These are phyloP conservation scores for Ceratocystis cubensis DNA, from an alignment of 2,329 filamentous ascomycete species.

Conservation along the genomic window DNA sequence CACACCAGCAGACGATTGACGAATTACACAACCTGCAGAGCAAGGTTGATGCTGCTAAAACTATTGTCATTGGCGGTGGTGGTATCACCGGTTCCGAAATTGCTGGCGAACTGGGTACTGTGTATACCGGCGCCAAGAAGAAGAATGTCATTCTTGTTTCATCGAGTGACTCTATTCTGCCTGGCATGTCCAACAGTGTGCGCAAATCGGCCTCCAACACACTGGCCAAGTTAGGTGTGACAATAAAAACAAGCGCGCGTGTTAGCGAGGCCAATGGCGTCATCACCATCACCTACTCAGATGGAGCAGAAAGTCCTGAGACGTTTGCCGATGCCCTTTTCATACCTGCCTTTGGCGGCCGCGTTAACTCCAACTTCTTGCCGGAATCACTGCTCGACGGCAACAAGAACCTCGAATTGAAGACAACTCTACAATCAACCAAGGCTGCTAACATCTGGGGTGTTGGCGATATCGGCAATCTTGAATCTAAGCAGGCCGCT, in stretches of 20 bases:
- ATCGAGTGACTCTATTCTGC: conserved; percentile 21
- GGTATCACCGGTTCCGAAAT: conserved; percentile 32
- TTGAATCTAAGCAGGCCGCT: conserved; percentile 29
- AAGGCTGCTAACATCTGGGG: conserved; percentile 32
- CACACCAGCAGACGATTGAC: conserved; percentile 33
- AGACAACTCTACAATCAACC: conserved; percentile 29
- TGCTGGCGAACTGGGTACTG: conserved; percentile 29
- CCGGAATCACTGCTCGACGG: conserved; percentile 30
- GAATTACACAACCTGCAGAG: conserved; percentile 30
- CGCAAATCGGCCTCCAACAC: conserved; percentile 30
- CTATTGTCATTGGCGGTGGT: conserved; percentile 31
- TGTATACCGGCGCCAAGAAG: conserved; percentile 26
- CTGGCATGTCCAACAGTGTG: conserved; percentile 26
- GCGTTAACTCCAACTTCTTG: conserved; percentile 35
- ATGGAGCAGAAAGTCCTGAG: conserved; percentile 19
- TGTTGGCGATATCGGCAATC: conserved; percentile 34
- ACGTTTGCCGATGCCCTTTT: conserved; percentile 33
- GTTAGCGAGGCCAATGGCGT: conserved; percentile 29
- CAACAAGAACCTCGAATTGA: conserved; percentile 30
- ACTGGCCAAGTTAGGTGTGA: conserved; percentile 35
- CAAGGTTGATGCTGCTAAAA: conserved; percentile 29
- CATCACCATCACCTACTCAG: conserved; percentile 27
- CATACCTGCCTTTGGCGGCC: conserved; percentile 36
- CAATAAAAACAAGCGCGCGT: conserved; percentile 31
- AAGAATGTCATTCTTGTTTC: conserved; percentile 25